A percentile compares a stretch with the other conserved stretches of the same genome.
These are phyloP conservation scores for Magnusiomyces suaveolens DNA, from an alignment of 1,139 yeast genomes.

Conservation along the genomic window DNA sequence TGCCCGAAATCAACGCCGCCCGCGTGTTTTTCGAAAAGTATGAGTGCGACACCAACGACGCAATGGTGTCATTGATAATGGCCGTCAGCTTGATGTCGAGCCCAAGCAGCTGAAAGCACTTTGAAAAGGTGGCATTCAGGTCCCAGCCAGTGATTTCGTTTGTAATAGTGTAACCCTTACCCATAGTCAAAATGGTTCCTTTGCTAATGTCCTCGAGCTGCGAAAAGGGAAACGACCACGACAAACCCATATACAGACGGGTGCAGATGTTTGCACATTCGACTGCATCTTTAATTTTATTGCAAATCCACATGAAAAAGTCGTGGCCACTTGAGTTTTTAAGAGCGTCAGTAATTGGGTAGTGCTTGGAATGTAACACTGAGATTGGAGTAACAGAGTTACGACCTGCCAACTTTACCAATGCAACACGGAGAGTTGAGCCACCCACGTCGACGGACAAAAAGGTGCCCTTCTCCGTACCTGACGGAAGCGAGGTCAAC, in stretches of 20 bases:
- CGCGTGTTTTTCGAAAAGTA: conserved; percentile 56
- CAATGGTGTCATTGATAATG: conserved; percentile 82
- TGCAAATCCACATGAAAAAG: conserved; percentile 47
- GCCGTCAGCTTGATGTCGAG: conserved; percentile 57
- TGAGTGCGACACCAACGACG: conserved; percentile 71
- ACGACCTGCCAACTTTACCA: conserved; percentile 56
- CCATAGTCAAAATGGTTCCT: conserved; percentile 78
- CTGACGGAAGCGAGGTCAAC: conserved; percentile 63
- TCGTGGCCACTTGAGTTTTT: conserved; percentile 42
- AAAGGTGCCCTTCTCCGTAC: conserved; percentile 62
- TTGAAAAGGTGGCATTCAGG: conserved; percentile 54
- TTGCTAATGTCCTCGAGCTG: conserved; percentile 46
- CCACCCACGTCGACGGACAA: conserved; percentile 83
- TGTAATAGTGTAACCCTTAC: conserved; percentile 69
- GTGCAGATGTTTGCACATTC: conserved; percentile 28
- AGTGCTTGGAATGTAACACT: conserved; percentile 24
- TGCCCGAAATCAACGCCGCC: conserved; percentile 79
- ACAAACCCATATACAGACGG: conserved; percentile 26
- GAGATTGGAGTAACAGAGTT: conserved; percentile 29
- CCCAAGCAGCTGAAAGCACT: conserved; percentile 41
- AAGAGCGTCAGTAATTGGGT: conserved; percentile 18
- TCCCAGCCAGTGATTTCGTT: conserved; percentile 69
- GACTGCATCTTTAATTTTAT: conserved; percentile 49
- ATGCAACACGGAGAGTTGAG: conserved; percentile 57
- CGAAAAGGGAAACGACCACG: conserved; percentile 29